Evolutionary conservation across 495 filamentous ascomycete species (phyloP).

Genomic region (Chaetomium tenue): DNA sequence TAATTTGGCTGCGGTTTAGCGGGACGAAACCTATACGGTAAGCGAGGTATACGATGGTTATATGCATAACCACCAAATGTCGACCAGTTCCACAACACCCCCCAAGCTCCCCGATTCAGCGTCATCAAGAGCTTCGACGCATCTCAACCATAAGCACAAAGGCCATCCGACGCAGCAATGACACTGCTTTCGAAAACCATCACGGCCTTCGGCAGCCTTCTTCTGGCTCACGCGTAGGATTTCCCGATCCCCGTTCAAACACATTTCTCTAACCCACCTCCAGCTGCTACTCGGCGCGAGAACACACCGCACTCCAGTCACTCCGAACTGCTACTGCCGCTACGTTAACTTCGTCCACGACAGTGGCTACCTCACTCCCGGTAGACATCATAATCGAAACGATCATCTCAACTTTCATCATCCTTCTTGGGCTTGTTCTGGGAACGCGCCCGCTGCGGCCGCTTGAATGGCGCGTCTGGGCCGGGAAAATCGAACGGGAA

Average conservation of each 20-base stretch:
- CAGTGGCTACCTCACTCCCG: slow-evolving; percentile 52
- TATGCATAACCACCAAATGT: background rate
- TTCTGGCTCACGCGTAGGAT: slow-evolving; percentile 72
- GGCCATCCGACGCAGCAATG: slow-evolving; percentile 43
- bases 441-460: slow-evolving; percentile 68
- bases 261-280: slow-evolving; percentile 7
- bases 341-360: slow-evolving; percentile 42
- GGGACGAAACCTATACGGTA: too few species aligned
- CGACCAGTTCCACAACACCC: background rate
- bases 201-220: slow-evolving; percentile 62
- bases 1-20: too few species aligned
- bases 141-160: background rate
- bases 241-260: slow-evolving; percentile 8
- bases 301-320: slow-evolving; percentile 70
- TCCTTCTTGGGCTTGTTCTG: slow-evolving; percentile 69
- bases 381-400: slow-evolving; percentile 78
- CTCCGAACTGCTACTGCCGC: slow-evolving; percentile 52
- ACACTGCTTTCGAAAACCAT: slow-evolving; percentile 63
- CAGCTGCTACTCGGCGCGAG: slow-evolving; percentile 83
- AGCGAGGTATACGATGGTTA: background rate
- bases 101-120: background rate
- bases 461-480: slow-evolving; percentile 80
- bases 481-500: slow-evolving; percentile 76
- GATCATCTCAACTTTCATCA: slow-evolving; percentile 63
- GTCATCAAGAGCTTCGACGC: background rate